phyloP scores from a whole-genome alignment of 1,284 basidiomycete genomes.

The Rhodofomes roseus region DNA sequence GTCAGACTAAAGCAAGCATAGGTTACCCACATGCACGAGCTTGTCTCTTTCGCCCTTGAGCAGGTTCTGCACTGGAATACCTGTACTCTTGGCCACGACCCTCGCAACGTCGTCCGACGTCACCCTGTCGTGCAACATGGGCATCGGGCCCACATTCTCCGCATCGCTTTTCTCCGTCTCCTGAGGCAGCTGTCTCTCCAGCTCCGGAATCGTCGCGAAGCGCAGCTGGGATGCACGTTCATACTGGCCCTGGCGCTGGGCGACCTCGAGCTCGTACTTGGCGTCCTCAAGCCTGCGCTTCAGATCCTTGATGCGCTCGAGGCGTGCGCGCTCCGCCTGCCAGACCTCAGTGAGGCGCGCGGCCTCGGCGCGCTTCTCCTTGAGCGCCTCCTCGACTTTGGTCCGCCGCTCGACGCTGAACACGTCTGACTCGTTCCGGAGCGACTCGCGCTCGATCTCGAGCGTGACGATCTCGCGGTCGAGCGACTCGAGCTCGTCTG shows the following conservation, averaged over 20 bases:
- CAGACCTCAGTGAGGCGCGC: slow-evolving; percentile 64
- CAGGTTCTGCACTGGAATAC: slow-evolving; percentile 88
- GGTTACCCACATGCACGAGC: slow-evolving; percentile 71
- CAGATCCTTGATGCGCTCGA: slow-evolving; percentile 74
- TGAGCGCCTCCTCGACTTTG: slow-evolving; percentile 65
- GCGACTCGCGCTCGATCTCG: slow-evolving; percentile 87
- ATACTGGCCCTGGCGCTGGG: slow-evolving; percentile 82
- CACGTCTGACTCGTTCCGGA: slow-evolving; percentile 86
- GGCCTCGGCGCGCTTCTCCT: slow-evolving; percentile 59
- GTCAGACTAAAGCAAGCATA: slow-evolving; percentile 1
- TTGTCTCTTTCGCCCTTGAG: slow-evolving; percentile 89
- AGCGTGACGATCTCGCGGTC: slow-evolving; percentile 84
- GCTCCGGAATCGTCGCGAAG: slow-evolving; percentile 81
- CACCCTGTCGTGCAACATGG: slow-evolving; percentile 83
- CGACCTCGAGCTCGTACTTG: slow-evolving; percentile 83
- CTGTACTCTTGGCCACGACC: slow-evolving; percentile 87
- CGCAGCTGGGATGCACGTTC: slow-evolving; percentile 80
- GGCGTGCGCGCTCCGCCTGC: slow-evolving; percentile 74
- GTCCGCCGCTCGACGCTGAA: slow-evolving; percentile 72
- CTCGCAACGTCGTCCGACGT: slow-evolving; percentile 86
- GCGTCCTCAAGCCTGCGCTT: slow-evolving; percentile 83
- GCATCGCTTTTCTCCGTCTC: slow-evolving; percentile 48
- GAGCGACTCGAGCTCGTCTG: slow-evolving; percentile 80
- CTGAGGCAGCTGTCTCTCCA: slow-evolving; percentile 72
- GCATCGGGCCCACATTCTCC: slow-evolving; percentile 44